Evolutionary conservation across 768 basidiomycete genomes (phyloP).

Genomic region (Boletus speciosus): DNA sequence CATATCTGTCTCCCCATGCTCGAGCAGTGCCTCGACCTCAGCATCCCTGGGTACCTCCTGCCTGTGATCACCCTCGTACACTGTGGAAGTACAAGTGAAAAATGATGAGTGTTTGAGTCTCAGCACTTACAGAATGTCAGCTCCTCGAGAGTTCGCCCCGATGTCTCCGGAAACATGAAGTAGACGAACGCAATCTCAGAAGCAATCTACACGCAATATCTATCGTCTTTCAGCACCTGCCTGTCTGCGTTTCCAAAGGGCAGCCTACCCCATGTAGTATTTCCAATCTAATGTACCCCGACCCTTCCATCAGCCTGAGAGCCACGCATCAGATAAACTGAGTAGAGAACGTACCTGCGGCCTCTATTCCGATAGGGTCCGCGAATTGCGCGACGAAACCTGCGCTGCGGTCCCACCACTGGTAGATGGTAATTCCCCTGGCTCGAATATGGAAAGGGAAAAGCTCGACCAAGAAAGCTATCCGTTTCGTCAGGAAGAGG

Average conservation of each 20-base stretch:
- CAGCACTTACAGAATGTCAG: conserved; percentile 14
- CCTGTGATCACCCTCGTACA: conserved; percentile 1
- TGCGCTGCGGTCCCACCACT: conserved; percentile 48
- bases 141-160: conserved; percentile 18
- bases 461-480: conserved; percentile 60
- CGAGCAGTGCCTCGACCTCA: not conserved
- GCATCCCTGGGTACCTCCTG: not conserved
- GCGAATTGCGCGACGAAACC: conserved; percentile 3
- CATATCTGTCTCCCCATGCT: not conserved
- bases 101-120: not conserved
- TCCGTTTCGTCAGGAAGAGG: not conserved
- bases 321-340: not conserved
- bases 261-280: conserved; percentile 13
- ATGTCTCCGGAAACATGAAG: conserved; percentile 20
- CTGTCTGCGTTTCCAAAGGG: no score
- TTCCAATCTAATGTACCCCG: conserved; percentile 7
- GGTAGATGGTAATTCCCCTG: conserved; percentile 58
- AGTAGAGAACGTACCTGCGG: not conserved
- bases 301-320: not conserved
- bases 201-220: conserved; percentile 14
- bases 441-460: conserved; percentile 62
- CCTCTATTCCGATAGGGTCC: conserved; percentile 9
- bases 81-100: not conserved
- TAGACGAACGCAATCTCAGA: conserved; percentile 17
- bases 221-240: not conserved